These are phyloP conservation scores for Medicago ruthenica DNA, from an alignment of 306 rosid species.

Conservation along the genomic window DNA sequence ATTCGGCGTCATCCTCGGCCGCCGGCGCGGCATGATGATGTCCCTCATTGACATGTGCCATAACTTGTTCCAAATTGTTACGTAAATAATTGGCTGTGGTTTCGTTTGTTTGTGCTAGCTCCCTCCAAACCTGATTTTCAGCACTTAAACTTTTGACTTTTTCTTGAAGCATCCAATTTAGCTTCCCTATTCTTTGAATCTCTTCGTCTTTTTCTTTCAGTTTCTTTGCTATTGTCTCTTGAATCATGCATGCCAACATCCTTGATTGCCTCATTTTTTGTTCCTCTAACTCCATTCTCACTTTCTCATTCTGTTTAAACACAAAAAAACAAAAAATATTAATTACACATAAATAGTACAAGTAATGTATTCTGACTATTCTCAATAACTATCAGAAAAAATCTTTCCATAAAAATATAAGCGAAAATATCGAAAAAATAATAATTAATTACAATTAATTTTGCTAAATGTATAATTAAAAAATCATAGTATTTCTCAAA, in stretches of 20 bases:
- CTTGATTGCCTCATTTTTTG: slow-evolving; percentile 63
- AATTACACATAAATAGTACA: background rate
- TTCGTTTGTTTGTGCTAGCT: slow-evolving; percentile 80
- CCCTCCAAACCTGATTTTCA: slow-evolving; percentile 86
- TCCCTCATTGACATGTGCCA: slow-evolving; percentile 59
- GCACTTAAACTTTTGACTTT: slow-evolving; percentile 57
- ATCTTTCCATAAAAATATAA: background rate
- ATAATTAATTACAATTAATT: background rate
- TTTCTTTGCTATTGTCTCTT: slow-evolving; percentile 61
- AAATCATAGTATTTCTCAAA: background rate
- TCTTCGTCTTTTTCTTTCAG: slow-evolving; percentile 85
- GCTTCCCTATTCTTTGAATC: slow-evolving; percentile 66
- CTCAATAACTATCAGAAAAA: background rate
- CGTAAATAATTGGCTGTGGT: slow-evolving; percentile 79
- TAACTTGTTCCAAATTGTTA: slow-evolving; percentile 61
- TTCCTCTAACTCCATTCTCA: slow-evolving; percentile 66
- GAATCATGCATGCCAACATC: slow-evolving; percentile 54
- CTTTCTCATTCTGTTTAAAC: slow-evolving; percentile 66
- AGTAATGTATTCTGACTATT: background rate
- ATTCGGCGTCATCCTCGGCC: slow-evolving; percentile 58
- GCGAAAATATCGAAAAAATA: background rate
- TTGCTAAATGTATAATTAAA: background rate
- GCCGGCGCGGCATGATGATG: background rate
- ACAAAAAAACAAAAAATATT: background rate
- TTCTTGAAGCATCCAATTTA: slow-evolving; percentile 77